Evolutionary conservation across 2,329 filamentous ascomycete genomes (phyloP).

Genomic region (Stemphylium vesicarium): DNA sequence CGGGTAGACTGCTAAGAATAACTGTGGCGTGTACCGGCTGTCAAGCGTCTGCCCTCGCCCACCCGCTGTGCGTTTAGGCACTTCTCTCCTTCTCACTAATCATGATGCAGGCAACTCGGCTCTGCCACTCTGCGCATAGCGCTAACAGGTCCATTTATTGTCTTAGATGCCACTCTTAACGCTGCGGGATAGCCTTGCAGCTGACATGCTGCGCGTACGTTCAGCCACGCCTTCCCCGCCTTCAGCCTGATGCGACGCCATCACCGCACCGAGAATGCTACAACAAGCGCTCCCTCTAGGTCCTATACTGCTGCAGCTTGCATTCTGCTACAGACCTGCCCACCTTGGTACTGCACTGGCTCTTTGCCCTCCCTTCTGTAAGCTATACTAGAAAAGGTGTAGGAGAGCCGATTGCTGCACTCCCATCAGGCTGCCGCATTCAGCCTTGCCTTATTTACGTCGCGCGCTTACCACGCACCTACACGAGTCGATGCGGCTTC

Average conservation of each 20-base stretch:
- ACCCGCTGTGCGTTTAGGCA: not conserved
- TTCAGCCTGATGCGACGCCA: not conserved
- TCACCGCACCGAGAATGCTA: not conserved
- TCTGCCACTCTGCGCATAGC: not conserved
- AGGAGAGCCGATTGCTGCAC: not conserved
- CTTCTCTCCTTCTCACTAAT: not conserved
- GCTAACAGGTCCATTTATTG: not conserved
- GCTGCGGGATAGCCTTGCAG: not conserved
- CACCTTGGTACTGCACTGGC: not conserved
- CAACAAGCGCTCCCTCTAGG: not conserved
- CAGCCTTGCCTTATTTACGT: too few relatives aligned
- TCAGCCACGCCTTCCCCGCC: not conserved
- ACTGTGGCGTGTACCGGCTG: too few relatives aligned
- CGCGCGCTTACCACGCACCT: too few relatives aligned
- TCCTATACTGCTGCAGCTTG: not conserved
- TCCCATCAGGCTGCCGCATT: not conserved
- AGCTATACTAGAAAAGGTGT: not conserved
- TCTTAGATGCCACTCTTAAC: not conserved
- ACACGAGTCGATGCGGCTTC: too few relatives aligned
- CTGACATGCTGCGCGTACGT: not conserved
- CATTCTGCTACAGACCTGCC: not conserved
- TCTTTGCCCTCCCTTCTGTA: not conserved
- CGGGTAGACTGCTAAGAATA: not conserved
- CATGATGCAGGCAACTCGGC: not conserved
- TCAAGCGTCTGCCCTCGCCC: not conserved